Conservation (phyloP, 2,329 filamentous ascomycete species). For the Capronia coronata region DNA sequence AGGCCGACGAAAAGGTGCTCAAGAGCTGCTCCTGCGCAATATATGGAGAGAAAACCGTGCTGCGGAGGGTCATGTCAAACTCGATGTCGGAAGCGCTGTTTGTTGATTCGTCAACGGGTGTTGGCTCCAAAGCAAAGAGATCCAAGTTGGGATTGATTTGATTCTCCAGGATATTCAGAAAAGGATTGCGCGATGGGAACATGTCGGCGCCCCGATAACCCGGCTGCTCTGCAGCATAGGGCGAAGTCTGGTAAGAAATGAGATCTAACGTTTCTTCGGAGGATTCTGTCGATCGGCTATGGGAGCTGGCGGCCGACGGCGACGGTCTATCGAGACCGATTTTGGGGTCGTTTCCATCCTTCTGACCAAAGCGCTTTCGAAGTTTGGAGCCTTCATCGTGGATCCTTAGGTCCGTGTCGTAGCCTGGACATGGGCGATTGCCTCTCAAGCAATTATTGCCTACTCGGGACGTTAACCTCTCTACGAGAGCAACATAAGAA, state of each 20-base stretch:
- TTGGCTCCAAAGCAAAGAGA: not conserved
- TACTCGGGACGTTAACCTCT: not conserved
- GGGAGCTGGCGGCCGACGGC: conserved; percentile 30
- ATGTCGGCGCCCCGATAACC: conserved; percentile 2
- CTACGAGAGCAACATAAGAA: not conserved
- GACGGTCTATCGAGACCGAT: conserved; percentile 29
- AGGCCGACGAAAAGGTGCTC: conserved; percentile 15
- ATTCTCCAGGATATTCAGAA: conserved; percentile 12
- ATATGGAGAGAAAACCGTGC: conserved; percentile 18
- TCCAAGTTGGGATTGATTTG: conserved; percentile 13
- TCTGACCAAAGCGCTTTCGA: conserved; percentile 29
- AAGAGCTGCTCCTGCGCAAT: conserved; percentile 26
- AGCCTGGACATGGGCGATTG: conserved; percentile 34
- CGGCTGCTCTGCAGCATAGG: conserved; percentile 2
- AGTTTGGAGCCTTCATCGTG: conserved; percentile 36
- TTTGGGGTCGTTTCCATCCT: conserved; percentile 6
- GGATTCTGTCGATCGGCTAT: conserved; percentile 30
- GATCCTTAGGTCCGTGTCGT: conserved; percentile 32
- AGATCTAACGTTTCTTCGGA: conserved; percentile 26
- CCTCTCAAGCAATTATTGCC: conserved; percentile 31
- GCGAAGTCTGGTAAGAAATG: conserved; percentile 2
- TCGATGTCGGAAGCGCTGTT: not conserved
- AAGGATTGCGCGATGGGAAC: conserved; percentile 11
- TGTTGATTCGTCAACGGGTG: conserved; percentile 9
- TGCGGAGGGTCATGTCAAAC: conserved; percentile 10